A percentile compares a stretch with the other conserved stretches of the same genome.
phyloP scores from a whole-genome alignment of 345 rosid genomes.

The Hibiscus tridactylites region DNA sequence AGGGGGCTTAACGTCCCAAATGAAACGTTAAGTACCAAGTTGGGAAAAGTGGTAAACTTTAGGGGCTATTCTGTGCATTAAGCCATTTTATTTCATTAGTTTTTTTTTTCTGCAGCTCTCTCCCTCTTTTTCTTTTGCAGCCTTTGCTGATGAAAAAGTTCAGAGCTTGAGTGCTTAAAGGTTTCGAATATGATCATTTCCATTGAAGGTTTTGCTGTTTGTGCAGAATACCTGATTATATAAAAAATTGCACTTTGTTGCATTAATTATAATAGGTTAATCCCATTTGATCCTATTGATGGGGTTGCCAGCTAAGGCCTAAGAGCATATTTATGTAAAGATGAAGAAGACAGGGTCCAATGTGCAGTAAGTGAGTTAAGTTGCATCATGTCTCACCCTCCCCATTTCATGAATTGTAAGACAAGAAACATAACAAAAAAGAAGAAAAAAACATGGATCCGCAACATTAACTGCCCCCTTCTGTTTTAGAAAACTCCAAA shows the following conservation, averaged over 20 bases:
- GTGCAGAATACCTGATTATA: too few relatives aligned
- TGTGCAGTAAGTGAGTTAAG: neutral
- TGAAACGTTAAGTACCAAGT: too few relatives aligned
- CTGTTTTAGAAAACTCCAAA: neutral
- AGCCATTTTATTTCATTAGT: neutral
- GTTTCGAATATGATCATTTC: neutral
- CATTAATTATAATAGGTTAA: neutral
- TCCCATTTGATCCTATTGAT: too few relatives aligned
- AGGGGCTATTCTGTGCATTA: too few relatives aligned
- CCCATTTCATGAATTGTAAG: neutral
- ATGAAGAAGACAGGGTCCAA: neutral
- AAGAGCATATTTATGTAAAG: neutral
- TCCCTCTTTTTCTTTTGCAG: neutral
- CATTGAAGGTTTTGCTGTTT: neutral
- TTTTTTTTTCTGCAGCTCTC: neutral
- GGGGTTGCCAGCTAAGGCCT: neutral
- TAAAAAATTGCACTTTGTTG: too few relatives aligned
- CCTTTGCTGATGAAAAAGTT: neutral
- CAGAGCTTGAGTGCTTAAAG: conserved; percentile 6
- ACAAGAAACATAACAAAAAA: neutral
- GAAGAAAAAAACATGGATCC: neutral
- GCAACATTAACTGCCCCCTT: neutral
- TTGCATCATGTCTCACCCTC: neutral
- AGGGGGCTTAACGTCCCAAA: too few relatives aligned
- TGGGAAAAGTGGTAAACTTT: too few relatives aligned